phyloP scores from a whole-genome alignment of 768 basidiomycete species.

The Russula foetens region DNA sequence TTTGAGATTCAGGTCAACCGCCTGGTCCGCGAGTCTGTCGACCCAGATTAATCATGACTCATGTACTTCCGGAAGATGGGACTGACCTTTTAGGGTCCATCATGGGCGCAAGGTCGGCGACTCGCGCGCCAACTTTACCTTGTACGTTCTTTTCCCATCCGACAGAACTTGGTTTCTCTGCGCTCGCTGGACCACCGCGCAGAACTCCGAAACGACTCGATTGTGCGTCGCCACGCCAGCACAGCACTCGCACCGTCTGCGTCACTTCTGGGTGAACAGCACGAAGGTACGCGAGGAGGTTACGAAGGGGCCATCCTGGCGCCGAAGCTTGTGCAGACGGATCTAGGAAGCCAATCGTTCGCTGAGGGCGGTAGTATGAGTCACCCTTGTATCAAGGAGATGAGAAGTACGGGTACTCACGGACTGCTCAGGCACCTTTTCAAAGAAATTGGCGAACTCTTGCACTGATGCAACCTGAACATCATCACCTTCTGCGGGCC shows the following conservation, averaged over 20 bases:
- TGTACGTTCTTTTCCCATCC: slow-evolving; percentile 94
- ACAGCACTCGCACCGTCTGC: slow-evolving; percentile 51
- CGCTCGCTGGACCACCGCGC: slow-evolving; percentile 25
- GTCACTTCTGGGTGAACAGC: slow-evolving; percentile 46
- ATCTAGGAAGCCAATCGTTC: slow-evolving; percentile 40
- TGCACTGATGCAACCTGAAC: slow-evolving; percentile 46
- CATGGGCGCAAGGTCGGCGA: slow-evolving; percentile 90
- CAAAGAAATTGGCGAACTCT: slow-evolving; percentile 52
- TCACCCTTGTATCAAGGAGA: neutral
- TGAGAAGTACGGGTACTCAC: slow-evolving; percentile 30
- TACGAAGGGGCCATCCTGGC: slow-evolving; percentile 88
- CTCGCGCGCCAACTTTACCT: slow-evolving; percentile 78
- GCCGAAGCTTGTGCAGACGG: slow-evolving; percentile 58
- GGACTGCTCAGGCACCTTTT: slow-evolving; percentile 32
- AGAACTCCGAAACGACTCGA: slow-evolving; percentile 59
- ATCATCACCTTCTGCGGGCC: slow-evolving; percentile 26
- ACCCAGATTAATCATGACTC: neutral
- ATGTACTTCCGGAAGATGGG: neutral
- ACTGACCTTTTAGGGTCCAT: slow-evolving; percentile 84
- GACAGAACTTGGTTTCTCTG: slow-evolving; percentile 52
- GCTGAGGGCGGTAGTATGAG: slow-evolving; percentile 15
- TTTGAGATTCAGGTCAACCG: slow-evolving; percentile 95
- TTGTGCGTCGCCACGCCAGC: slow-evolving; percentile 61
- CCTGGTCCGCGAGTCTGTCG: slow-evolving; percentile 81
- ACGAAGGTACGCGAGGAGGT: slow-evolving; percentile 77